These are phyloP conservation scores for Daphne laureola DNA, from an alignment of 441 rosid genomes.

Conservation along the genomic window DNA sequence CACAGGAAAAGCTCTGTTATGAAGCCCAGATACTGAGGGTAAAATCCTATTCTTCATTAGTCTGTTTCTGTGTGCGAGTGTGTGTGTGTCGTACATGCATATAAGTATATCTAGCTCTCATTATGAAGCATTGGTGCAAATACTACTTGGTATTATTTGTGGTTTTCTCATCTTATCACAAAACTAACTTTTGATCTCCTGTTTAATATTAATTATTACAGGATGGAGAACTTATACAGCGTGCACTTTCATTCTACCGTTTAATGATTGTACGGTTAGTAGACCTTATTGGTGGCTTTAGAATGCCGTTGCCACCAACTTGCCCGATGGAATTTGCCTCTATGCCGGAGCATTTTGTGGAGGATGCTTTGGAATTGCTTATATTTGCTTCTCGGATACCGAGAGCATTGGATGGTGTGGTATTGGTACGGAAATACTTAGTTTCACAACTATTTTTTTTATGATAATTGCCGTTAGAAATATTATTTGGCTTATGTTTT, in stretches of 20 bases:
- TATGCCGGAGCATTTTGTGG: slow-evolving; percentile 98
- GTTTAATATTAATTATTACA: slow-evolving; percentile 15
- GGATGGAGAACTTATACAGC: slow-evolving; percentile 80
- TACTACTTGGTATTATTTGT: too few species aligned
- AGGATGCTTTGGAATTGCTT: slow-evolving; percentile 95
- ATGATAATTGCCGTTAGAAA: too few species aligned
- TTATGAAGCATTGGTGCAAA: too few species aligned
- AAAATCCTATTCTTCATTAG: slow-evolving; percentile 18
- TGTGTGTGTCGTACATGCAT: too few species aligned
- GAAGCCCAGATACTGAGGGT: slow-evolving; percentile 97
- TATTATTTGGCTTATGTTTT: not conserved
- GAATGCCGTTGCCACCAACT: slow-evolving; percentile 76
- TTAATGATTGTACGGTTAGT: slow-evolving; percentile 90
- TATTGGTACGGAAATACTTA: slow-evolving; percentile 42
- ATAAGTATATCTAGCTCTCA: too few species aligned
- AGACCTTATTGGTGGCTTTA: slow-evolving; percentile 89
- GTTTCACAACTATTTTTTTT: not conserved
- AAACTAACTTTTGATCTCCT: not conserved
- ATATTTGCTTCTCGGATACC: slow-evolving; percentile 91
- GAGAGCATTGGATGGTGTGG: slow-evolving; percentile 75
- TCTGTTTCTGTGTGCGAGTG: slow-evolving; percentile 2
- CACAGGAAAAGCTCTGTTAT: slow-evolving; percentile 89
- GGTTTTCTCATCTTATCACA: not conserved
- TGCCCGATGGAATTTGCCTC: slow-evolving; percentile 96
- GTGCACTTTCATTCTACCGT: slow-evolving; percentile 82